A percentile compares a stretch with the other conserved stretches of the same genome.
Evolutionary conservation across 768 basidiomycete genomes (phyloP).

Genomic region (Macrolepiota dolichaula): DNA sequence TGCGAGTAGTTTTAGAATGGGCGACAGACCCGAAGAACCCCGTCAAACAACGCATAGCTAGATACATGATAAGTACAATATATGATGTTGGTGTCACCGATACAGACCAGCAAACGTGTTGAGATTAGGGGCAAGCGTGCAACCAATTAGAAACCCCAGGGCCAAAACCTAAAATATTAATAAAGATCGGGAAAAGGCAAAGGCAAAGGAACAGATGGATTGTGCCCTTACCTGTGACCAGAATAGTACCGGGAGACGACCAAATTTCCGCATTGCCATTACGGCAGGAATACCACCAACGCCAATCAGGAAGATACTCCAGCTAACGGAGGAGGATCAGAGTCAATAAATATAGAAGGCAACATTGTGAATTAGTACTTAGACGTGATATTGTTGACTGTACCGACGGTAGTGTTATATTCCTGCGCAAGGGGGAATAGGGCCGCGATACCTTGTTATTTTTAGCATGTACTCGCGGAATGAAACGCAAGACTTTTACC

Average conservation of each 20-base stretch:
- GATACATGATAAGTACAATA: neutral
- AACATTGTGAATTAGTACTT: constrained; percentile 28
- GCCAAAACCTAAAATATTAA: constrained; percentile 41
- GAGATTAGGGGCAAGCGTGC: constrained; percentile 53
- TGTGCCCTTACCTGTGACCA: constrained; percentile 55
- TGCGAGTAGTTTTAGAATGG: constrained; percentile 1
- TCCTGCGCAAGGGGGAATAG: constrained; percentile 58
- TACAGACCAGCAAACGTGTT: constrained; percentile 50
- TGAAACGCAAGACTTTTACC: constrained; percentile 29
- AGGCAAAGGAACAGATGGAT: neutral
- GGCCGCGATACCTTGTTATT: constrained; percentile 39
- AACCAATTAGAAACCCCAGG: constrained; percentile 44
- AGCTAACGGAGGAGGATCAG: constrained; percentile 29
- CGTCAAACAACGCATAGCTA: constrained; percentile 55
- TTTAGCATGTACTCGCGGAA: neutral
- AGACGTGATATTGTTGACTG: constrained; percentile 61
- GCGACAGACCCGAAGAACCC: constrained; percentile 50
- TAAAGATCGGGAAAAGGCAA: neutral
- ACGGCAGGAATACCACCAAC: constrained; percentile 54
- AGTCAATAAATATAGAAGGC: neutral
- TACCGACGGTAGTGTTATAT: constrained; percentile 50
- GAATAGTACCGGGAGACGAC: constrained; percentile 65
- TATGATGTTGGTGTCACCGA: neutral
- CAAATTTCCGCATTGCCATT: constrained; percentile 59
- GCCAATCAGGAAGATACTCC: constrained; percentile 66